Base-by-base conservation (phyloP, 495 filamentous ascomycete genomes). In the Annulohypoxylon maeteangense region DNA sequence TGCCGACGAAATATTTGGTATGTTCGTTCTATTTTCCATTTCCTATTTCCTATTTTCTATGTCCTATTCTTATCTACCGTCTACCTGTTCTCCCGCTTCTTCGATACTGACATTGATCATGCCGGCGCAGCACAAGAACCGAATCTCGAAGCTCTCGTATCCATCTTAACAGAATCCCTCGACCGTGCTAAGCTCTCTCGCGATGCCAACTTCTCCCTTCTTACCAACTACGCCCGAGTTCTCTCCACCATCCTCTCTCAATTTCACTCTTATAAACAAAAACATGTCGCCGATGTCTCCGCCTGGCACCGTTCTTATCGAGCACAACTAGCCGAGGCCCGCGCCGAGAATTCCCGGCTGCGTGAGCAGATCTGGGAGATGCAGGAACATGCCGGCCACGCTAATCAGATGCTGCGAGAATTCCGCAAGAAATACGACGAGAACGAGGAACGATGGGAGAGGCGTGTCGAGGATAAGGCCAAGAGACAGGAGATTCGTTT, bases 281-380 rank as follows among this genome's bases (percentile, higher is more conserved):
- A 83, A 65, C 84, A 85, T 64, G 76, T 86, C 14, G 75, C 78
- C 42, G 85, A 87, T 65, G 79, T 82, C 20, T 81, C 84, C 0
- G 77, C 82, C 2, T 88, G 86, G 86, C 86, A 88, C 71, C 81
- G 81, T 65, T 83, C 80, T 62, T 88, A 88, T 75, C 82, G 86
- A 27, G 71, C 82, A 7, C 86, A 88, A 72, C 80, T 88, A 18
- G 85, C 84, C 69, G 84, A 85, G 72, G 86, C 86, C 67, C 83
- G 86, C 7, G 81, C 83, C 58, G 85, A 87, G 78, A 88, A 88
- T 70, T 78, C 79, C 51, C 79, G 79, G 3, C 80, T 88, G n/a
- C 84, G 85, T 40, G 82, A 85, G 61, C 82, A 87, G 76, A 86
- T 88, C 54, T 84, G 83, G 80, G 85, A 86, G 67, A 86, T 86